Base-by-base conservation (phyloP, 441 rosid genomes). In the Omphalea diandra region DNA sequence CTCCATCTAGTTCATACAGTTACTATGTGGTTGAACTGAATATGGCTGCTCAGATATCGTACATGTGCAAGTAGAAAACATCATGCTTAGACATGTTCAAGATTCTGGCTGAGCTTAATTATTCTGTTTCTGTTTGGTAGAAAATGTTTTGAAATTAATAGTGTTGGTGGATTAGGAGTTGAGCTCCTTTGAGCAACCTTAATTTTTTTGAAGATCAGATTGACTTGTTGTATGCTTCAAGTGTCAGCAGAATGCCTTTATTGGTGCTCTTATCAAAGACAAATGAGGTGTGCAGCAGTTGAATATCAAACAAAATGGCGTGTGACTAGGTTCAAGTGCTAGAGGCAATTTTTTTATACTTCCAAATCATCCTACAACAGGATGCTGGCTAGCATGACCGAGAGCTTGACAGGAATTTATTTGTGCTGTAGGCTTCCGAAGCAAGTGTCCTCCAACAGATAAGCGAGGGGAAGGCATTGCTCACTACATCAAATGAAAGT, bases 351-450 rank as follows among this genome's bases (percentile, higher is more conserved):
- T 46, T 68, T 58, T 56, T 20, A 7, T 2, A 54, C 46, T 55
- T 55, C 36, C 71, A 26, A 40, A 29, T 31, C 18, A 38, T 68
- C 29, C 12, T 5, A 43, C 35, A 5, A n/a, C 32, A 59, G 35
- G 35, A 22, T 12, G 56, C 54, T 57, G 5, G 63, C 27, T 18
- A 26, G 7, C 43, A 14, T 61, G 62, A 61, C 33, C 31, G 0
- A n/a, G 22, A 33, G 47, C 22, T 49, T 75, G 47, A 67, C 31
- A 38, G 12, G 77, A 63, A 33, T 67, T 63, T 73, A 22, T 67
- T 65, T 66, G 71, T 70, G 74, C n/a, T 74, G 57, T 73, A 93
- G 96, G 95, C 85, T 32, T 78, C 74, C 46, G 93, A 87, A 83
- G 88, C 66, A 66, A 88, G 83, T 4, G 84, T 90, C 56, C 55